Percentiles rank a stretch among this genome's conserved stretches.
Conservation (phyloP, 78 protist species). For the Dictyostelium citrinum region DNA sequence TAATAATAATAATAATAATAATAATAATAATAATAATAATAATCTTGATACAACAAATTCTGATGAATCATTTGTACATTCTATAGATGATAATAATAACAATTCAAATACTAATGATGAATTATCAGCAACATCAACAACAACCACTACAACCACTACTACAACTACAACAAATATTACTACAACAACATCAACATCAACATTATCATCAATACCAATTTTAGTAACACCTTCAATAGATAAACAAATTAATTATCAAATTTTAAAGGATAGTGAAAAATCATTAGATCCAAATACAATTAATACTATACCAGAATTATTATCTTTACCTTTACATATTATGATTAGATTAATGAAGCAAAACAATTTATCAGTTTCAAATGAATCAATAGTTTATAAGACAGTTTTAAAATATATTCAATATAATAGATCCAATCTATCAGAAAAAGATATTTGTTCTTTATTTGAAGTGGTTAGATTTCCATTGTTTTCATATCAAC, state of each 20-base stretch:
- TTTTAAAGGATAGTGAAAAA: slow-evolving; percentile 11
- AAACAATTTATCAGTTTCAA: slow-evolving; percentile 68
- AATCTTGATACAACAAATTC: neutral
- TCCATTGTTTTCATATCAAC: slow-evolving; percentile 60
- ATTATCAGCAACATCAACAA: neutral
- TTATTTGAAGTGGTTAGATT: slow-evolving; percentile 60
- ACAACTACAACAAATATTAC: neutral
- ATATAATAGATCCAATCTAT: neutral
- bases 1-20: neutral
- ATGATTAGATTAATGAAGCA: slow-evolving; percentile 72
- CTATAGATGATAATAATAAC: neutral
- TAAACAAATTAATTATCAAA: slow-evolving; percentile 1
- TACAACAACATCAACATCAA: neutral
- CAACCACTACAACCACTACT: neutral
- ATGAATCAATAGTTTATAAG: slow-evolving; percentile 66
- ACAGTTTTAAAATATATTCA: slow-evolving; percentile 69
- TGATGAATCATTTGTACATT: neutral
- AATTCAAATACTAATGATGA: neutral
- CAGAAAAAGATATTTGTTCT: slow-evolving; percentile 23
- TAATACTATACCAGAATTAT: slow-evolving; percentile 62
- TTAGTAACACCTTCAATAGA: neutral
- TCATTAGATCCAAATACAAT: slow-evolving; percentile 58
- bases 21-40: neutral
- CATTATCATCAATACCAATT: neutral
- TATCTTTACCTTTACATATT: slow-evolving; percentile 37